phyloP scores from a whole-genome alignment of 805 yeast genomes.

The Wickerhamiella kazuoi region DNA sequence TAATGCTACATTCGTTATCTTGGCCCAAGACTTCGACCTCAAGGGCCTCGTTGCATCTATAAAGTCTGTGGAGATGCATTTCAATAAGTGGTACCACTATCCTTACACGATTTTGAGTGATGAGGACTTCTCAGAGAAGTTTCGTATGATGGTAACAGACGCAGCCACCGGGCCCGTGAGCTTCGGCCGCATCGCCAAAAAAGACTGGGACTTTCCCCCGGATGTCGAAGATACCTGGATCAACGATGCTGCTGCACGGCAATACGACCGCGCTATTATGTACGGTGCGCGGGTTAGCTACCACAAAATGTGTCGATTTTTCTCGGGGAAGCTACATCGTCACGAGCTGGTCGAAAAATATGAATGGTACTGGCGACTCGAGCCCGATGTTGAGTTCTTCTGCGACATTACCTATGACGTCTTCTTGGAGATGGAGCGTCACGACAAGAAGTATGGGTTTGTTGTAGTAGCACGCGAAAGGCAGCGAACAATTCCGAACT shows the following conservation, averaged over 20 bases:
- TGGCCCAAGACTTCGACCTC: constrained; percentile 67
- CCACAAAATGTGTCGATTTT: constrained; percentile 91
- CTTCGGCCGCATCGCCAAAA: constrained; percentile 47
- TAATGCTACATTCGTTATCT: constrained; percentile 70
- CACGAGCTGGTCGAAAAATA: constrained; percentile 54
- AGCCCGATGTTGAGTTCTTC: constrained; percentile 76
- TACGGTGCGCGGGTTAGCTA: constrained; percentile 72
- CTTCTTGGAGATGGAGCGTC: constrained; percentile 55
- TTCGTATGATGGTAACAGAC: constrained; percentile 33
- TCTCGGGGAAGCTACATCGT: constrained; percentile 64
- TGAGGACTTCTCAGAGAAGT: constrained; percentile 50
- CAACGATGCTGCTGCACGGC: constrained; percentile 43
- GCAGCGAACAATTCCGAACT: constrained; percentile 62
- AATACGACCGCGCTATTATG: constrained; percentile 69
- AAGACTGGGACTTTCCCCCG: constrained; percentile 56
- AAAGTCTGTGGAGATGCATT: constrained; percentile 63
- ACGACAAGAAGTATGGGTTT: constrained; percentile 66
- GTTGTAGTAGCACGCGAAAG: constrained; percentile 65
- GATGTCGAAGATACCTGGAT: constrained; percentile 28
- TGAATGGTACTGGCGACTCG: constrained; percentile 95
- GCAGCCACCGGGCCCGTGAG: constrained; percentile 44
- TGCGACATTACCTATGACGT: constrained; percentile 92
- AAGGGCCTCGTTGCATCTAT: constrained; percentile 62
- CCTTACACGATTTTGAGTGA: constrained; percentile 86
- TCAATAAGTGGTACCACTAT: constrained; percentile 84